Evolutionary conservation across 305 asterid species (phyloP), one percentile per base, ranked within the genome.

Genomic region (Stenogyne calaminthoides): DNA sequence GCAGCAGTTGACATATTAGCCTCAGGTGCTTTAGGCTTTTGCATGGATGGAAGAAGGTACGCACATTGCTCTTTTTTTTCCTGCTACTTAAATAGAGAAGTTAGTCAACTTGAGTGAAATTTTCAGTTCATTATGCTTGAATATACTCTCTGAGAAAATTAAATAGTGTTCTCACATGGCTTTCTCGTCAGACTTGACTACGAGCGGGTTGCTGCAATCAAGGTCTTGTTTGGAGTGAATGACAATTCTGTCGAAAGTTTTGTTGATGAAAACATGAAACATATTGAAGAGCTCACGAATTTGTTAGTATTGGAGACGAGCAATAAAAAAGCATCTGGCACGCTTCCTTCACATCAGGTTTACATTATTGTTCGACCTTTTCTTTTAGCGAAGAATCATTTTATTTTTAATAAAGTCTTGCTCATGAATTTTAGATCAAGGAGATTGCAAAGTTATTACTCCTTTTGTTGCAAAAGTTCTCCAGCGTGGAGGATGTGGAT

Each of bases 11-110:
- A 86, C 64, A 54, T 80, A 51, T 69, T 95, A 73, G 88, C 90
- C 71, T 78, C 83, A 1, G 96, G 96, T 54, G 85, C 92, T 77
- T 77, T 95, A 69, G 66, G 80, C 73, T 89, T 89, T 79, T 95
- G 96, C 88, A 70, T 85, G 76, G 84, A 85, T 2, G 89, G 87
- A 55, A 82, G 88, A 70, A 89, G 97, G 98, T 95, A 54, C 29
- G 76, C 59, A 70, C 71, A 71, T 76, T 49, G 42, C 12, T 42
- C 49, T 57, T 55, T 14, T 39, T 57, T 59, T 82, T 74, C 66
- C 70, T 73, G 39, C 27, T 49, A 12, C 64, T 49, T 9, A 40
- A 64, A 51, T 27, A 46, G 3, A 27, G 62, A 47, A 54, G 32
- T 76, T 44, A 58, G 9, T 22, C 64, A 20, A 57, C 49, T 70